Evolutionary conservation across 2,329 filamentous ascomycete species (phyloP), one percentile per base, ranked within the genome.

Genomic region (Fusarium sp.): DNA sequence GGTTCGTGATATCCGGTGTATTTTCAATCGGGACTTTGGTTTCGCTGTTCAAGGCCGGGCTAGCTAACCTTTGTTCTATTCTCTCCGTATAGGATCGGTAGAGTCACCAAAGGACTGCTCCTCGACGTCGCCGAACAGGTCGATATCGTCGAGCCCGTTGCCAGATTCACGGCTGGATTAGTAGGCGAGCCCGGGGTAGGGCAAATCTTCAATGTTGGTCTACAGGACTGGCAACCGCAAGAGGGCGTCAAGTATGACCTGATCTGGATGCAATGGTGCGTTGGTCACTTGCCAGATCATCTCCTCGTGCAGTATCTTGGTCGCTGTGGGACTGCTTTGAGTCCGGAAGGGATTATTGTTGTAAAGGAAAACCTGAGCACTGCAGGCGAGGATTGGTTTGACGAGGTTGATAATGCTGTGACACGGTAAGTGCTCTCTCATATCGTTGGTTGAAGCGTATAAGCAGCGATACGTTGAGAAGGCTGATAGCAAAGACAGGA

Each of bases 191-290:
- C 85, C 1, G 89, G 89, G 2, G 78, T 87, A 11, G 78, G 84
- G 2, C 77, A 81, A 21, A 82, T 96, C 15, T 89, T 86, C 76
- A 92, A 90, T 63, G 76, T 88, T 2, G 91, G 92, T 0, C 77
- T 96, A 1, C 89, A 96, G 73, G 81, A 84, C 27, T 96, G 91
- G 91, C 56, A 66, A 9, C 79, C 82, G 1, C 76, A 69, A 0
- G 67, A 75, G 2, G 78, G 71, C 9, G 68, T 75, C 9, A 73
- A 76, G 44, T 97, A 97, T 75, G 89, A 93, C 72, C 74, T 97
- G 41, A 87, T 97, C 59, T 97, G 92, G 91, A 89, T 85, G 48
- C 93, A 97, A 75, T 97, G 93, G 93, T 97, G 93, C 74, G 76
- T 94, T 8, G 90, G 91, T 21, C 89, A 97, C 73, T 78, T 97